These are phyloP conservation scores for Aspergillus hancockii DNA, from an alignment of 495 filamentous ascomycete genomes.

Conservation along the genomic window DNA sequence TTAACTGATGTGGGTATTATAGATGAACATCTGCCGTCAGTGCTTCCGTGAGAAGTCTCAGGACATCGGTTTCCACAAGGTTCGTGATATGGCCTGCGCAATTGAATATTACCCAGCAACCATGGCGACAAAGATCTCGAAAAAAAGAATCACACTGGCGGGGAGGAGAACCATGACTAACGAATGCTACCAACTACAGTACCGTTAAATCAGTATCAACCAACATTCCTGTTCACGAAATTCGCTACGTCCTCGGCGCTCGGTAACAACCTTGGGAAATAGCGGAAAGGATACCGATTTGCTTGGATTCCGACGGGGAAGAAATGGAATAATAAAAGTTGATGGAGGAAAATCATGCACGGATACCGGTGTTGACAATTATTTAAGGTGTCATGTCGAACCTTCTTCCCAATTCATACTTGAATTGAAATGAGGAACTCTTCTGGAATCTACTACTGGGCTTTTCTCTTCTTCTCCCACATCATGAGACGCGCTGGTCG, in stretches of 20 bases:
- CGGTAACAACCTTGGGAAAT: constrained; percentile 19
- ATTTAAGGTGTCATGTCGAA: constrained; percentile 24
- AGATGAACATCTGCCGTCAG: constrained; percentile 97
- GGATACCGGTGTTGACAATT: constrained; percentile 29
- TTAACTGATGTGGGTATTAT: constrained; percentile 21
- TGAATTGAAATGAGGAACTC: constrained; percentile 42
- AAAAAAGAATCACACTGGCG: constrained; percentile 5
- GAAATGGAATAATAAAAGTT: constrained; percentile 8
- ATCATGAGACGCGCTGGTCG: constrained; percentile 14
- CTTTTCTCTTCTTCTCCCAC: constrained; percentile 22
- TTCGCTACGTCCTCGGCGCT: constrained; percentile 32
- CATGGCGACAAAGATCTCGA: constrained; percentile 2
- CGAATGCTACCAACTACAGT: constrained; percentile 33
- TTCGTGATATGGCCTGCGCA: constrained; percentile 30
- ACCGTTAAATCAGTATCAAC: constrained; percentile 51
- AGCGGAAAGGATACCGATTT: constrained; percentile 11
- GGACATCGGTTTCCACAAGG: constrained; percentile 99
- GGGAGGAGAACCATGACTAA: constrained; percentile 16
- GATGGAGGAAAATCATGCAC: constrained; percentile 16
- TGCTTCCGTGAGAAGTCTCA: constrained; percentile 97
- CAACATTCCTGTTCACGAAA: constrained; percentile 39
- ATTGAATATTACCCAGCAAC: constrained; percentile 4
- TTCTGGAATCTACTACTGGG: background rate
- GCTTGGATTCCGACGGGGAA: constrained; percentile 16
- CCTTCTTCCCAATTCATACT: constrained; percentile 18